These are phyloP conservation scores for Penicillium turbatum DNA, from an alignment of 495 filamentous ascomycete species.

Conservation along the genomic window DNA sequence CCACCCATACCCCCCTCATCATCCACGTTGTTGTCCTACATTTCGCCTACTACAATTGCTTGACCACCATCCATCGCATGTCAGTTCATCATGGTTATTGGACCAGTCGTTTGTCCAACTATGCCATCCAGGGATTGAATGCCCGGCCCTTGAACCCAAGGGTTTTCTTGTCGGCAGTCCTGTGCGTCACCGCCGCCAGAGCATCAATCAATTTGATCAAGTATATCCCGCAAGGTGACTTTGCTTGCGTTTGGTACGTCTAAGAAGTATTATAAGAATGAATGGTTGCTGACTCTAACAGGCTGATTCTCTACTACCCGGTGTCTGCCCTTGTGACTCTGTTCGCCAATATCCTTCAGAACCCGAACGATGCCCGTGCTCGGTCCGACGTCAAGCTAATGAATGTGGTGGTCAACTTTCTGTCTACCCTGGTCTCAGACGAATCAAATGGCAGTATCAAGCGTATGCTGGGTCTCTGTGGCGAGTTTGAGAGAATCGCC, in stretches of 20 bases:
- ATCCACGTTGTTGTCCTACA: constrained; percentile 90
- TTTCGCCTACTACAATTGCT: constrained; percentile 95
- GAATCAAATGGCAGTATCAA: constrained; percentile 80
- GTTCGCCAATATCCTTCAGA: constrained; percentile 96
- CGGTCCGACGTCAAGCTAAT: constrained; percentile 86
- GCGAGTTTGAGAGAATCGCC: constrained; percentile 93
- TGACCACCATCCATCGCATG: constrained; percentile 98
- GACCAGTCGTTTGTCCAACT: constrained; percentile 92
- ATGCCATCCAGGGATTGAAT: constrained; percentile 89
- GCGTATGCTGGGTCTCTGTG: constrained; percentile 88
- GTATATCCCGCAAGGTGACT: constrained; percentile 94
- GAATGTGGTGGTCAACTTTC: constrained; percentile 86
- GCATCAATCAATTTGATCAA: constrained; percentile 91
- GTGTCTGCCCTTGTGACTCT: constrained; percentile 93
- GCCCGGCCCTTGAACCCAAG: constrained; percentile 85
- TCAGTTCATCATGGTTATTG: constrained; percentile 97
- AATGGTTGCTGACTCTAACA: constrained; percentile 28
- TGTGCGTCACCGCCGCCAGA: constrained; percentile 88
- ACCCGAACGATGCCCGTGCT: constrained; percentile 83
- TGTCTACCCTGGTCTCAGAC: constrained; percentile 70
- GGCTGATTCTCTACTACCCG: constrained; percentile 95
- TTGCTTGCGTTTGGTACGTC: constrained; percentile 88
- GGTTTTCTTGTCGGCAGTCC: constrained; percentile 87
- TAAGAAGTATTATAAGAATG: neutral
- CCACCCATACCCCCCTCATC: constrained; percentile 81